phyloP scores from a whole-genome alignment of 176 grass and related monocot species.

The Oryza officinalis region DNA sequence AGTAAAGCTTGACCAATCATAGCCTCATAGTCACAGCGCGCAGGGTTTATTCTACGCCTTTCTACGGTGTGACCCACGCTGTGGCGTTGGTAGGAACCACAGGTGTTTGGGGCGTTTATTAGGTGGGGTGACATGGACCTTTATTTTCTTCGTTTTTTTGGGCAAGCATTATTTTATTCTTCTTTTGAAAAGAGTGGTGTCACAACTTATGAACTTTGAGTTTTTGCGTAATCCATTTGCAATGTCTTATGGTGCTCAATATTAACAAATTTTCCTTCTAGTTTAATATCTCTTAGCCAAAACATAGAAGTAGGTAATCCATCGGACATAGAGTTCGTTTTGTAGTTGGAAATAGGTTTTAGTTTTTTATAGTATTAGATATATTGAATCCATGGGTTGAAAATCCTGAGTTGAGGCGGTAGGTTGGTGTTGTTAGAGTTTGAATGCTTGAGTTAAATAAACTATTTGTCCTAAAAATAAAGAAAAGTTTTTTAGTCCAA shows the following conservation, averaged over 20 bases:
- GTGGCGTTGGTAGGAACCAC: slow-evolving; percentile 13
- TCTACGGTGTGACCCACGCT: neutral
- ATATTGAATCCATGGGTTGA: neutral
- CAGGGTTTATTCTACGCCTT: neutral
- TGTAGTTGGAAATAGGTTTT: neutral
- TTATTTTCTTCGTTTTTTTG: neutral
- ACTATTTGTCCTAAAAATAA: neutral
- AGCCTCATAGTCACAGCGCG: neutral
- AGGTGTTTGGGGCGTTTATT: neutral
- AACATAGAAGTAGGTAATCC: neutral
- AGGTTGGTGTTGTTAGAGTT: neutral
- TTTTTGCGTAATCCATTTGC: neutral
- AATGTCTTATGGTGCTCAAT: neutral
- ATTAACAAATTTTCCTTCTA: neutral
- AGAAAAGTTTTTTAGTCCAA: neutral
- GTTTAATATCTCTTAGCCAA: neutral
- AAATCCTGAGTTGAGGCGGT: neutral
- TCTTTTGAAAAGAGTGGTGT: no score
- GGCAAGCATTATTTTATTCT: neutral
- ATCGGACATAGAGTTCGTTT: neutral
- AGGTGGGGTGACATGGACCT: neutral
- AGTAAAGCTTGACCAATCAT: slow-evolving; percentile 47
- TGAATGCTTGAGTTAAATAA: neutral
- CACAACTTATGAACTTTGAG: no score
- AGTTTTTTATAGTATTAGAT: neutral